Evolutionary conservation across 768 basidiomycete genomes (phyloP).

Genomic region (Lentinus brumalis): DNA sequence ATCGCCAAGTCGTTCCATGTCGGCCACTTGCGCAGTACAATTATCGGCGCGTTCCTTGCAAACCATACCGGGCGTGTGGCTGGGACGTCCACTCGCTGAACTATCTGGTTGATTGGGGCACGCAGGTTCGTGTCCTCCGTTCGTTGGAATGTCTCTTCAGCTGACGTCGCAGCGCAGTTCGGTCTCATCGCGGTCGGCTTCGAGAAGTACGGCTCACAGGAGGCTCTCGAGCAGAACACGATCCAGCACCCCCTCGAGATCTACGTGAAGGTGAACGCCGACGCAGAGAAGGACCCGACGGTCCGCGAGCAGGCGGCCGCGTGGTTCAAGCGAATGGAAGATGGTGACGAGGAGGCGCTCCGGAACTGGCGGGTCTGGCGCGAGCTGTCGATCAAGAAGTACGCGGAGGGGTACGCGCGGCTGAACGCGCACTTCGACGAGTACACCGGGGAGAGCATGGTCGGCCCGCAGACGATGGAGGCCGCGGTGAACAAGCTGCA

Average conservation of each 20-base stretch:
- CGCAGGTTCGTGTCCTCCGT: constrained; percentile 65
- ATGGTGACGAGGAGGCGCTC: constrained; percentile 83
- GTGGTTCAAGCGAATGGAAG: constrained; percentile 96
- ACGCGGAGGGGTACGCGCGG: constrained; percentile 83
- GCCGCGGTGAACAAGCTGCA: constrained; percentile 68
- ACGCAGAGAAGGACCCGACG: constrained; percentile 68
- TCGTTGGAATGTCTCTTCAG: background rate
- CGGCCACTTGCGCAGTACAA: constrained; percentile 95
- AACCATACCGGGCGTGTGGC: constrained; percentile 92
- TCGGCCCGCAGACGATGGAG: constrained; percentile 72
- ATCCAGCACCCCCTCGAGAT: constrained; percentile 95
- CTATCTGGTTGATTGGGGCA: constrained; percentile 98
- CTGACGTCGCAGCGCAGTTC: constrained; percentile 46
- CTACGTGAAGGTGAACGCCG: constrained; percentile 92
- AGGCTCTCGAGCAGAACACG: constrained; percentile 80
- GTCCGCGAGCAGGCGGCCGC: constrained; percentile 77
- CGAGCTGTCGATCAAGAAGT: constrained; percentile 86
- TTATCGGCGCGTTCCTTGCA: constrained; percentile 92
- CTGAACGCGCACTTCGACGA: constrained; percentile 91
- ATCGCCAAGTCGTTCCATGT: constrained; percentile 99
- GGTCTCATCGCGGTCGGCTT: constrained; percentile 90
- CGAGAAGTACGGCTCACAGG: constrained; percentile 87
- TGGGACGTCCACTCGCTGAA: constrained; percentile 93
- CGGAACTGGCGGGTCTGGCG: constrained; percentile 93
- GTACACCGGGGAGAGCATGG: constrained; percentile 88